Conservation (phyloP, 768 basidiomycete species). For the Pisolithus microcarpus region DNA sequence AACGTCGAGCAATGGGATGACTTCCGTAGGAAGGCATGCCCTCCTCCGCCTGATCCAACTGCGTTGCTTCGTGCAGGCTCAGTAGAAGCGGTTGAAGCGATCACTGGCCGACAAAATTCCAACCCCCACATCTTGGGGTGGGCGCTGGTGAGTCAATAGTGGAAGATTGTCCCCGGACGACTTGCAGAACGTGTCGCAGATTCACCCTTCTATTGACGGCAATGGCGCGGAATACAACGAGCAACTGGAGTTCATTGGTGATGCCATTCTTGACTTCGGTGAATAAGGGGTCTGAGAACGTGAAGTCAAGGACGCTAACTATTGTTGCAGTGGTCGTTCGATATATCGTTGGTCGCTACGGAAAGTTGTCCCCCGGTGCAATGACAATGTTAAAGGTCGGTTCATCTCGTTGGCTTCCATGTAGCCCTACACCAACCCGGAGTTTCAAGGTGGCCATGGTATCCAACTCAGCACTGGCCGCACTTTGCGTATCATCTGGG, state of each 20-base stretch:
- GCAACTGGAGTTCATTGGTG: conserved; percentile 78
- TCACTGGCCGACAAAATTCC: conserved; percentile 57
- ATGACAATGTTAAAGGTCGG: conserved; percentile 71
- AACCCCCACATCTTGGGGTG: conserved; percentile 59
- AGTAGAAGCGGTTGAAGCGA: conserved; percentile 50
- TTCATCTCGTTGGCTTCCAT: background rate
- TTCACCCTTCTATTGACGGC: conserved; percentile 56
- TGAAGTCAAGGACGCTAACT: background rate
- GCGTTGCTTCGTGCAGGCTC: conserved; percentile 42
- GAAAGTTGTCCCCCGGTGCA: conserved; percentile 62
- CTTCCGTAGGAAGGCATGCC: conserved; percentile 43
- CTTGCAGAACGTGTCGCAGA: conserved; percentile 37
- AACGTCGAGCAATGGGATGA: conserved; percentile 66
- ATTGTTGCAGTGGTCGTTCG: conserved; percentile 56
- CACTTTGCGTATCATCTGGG: conserved; percentile 64
- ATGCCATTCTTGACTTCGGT: conserved; percentile 82
- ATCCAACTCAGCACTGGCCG: conserved; percentile 70
- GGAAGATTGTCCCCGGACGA: background rate
- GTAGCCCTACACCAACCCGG: background rate
- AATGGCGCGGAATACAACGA: conserved; percentile 58
- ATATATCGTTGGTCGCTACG: conserved; percentile 60
- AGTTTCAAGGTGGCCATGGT: conserved; percentile 70
- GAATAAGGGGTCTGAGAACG: conserved; percentile 20
- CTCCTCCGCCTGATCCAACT: conserved; percentile 37
- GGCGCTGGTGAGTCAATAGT: conserved; percentile 51